Conservation (phyloP, 225 moss, liverwort and hornwort genomes). For the Takakia lepidozioides region DNA sequence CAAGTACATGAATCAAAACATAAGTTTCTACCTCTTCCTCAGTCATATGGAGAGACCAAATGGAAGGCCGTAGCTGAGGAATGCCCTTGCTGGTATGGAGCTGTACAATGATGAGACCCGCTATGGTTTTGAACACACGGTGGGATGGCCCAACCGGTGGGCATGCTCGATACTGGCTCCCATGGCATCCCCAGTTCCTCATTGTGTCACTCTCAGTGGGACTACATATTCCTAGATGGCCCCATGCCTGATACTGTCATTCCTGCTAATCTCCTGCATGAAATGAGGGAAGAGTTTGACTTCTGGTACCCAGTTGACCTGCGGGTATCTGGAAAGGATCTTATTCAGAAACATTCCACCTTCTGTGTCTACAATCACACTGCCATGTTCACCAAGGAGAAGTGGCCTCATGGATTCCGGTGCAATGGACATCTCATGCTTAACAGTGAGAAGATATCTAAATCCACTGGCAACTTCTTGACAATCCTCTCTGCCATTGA, state of each 20-base stretch:
- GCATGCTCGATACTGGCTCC: slow-evolving; percentile 90
- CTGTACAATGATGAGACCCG: slow-evolving; percentile 54
- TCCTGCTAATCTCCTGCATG: slow-evolving; percentile 39
- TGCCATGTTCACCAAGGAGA: slow-evolving; percentile 70
- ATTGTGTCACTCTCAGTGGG: slow-evolving; percentile 96
- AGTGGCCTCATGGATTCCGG: slow-evolving; percentile 74
- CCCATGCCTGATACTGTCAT: slow-evolving; percentile 67
- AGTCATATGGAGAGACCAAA: slow-evolving; percentile 62
- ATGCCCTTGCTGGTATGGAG: slow-evolving; percentile 50
- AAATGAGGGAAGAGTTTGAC: slow-evolving; percentile 78
- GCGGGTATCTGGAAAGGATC: slow-evolving; percentile 88
- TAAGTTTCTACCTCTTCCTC: no score
- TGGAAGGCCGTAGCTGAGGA: slow-evolving; percentile 44
- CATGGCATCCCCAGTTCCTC: slow-evolving; percentile 93
- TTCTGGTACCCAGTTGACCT: slow-evolving; percentile 97
- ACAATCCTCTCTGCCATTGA: slow-evolving; percentile 47
- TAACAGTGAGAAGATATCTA: slow-evolving; percentile 68
- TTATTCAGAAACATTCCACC: slow-evolving; percentile 92
- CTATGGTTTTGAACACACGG: slow-evolving; percentile 65
- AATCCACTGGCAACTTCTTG: slow-evolving; percentile 59
- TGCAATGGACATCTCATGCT: slow-evolving; percentile 91
- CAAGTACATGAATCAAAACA: no score
- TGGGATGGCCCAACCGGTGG: slow-evolving; percentile 92
- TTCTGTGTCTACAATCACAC: slow-evolving; percentile 90
- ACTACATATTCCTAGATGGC: slow-evolving; percentile 67